Percentiles rank a stretch among this genome's conserved stretches.
Conservation (phyloP, 345 rosid genomes). For the Mercurialis annua region DNA sequence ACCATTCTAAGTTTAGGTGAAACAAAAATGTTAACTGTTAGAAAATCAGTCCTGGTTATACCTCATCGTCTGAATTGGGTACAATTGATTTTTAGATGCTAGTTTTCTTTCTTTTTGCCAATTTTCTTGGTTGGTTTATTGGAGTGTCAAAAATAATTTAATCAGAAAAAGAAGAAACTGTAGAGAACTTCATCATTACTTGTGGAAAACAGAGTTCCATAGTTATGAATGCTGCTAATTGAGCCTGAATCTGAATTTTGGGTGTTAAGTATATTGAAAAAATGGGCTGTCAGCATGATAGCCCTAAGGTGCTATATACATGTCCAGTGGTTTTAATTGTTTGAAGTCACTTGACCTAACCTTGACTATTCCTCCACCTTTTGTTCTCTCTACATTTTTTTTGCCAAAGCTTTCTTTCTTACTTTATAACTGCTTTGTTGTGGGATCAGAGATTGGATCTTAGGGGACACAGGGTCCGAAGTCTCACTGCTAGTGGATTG, state of each 20-base stretch:
- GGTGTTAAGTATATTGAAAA: background rate
- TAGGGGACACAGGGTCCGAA: conserved; percentile 88
- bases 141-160: background rate
- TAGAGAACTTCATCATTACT: background rate
- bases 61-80: background rate
- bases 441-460: conserved; percentile 82
- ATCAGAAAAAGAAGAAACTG: background rate
- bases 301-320: background rate
- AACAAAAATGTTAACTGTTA: background rate
- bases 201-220: background rate
- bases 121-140: background rate
- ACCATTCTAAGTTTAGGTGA: background rate
- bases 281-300: background rate
- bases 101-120: background rate
- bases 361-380: background rate
- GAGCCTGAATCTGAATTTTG: background rate
- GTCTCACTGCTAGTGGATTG: conserved; percentile 71
- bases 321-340: background rate
- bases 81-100: background rate
- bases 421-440: conserved; percentile 17
- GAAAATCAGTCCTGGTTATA: background rate
- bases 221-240: background rate
- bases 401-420: conserved; percentile 12
- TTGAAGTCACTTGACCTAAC: background rate
- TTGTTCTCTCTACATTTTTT: conserved; percentile 5